Evolutionary conservation across 2,329 filamentous ascomycete genomes (phyloP), one percentile per base, ranked within the genome.

Genomic region (Talaromyces sp.): DNA sequence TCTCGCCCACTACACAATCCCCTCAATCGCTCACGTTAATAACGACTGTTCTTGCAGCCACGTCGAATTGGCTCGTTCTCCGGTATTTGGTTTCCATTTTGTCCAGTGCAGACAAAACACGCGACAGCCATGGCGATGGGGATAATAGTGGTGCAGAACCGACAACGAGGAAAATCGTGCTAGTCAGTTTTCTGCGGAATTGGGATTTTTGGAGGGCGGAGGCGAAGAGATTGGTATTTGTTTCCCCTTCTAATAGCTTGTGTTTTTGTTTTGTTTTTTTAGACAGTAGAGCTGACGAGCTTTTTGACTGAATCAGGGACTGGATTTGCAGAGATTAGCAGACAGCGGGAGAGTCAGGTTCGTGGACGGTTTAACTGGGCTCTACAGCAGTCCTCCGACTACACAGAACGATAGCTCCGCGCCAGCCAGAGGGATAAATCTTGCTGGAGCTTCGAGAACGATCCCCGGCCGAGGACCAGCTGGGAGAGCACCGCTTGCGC

Each of bases 181-280:
- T 97, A 3, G 87, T 95, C 62, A 96, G 90, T 78, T 96, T 95
- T 76, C 78, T 96, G 76, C 84, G 91, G 63, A 89, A 94, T 68
- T 85, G 83, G 65, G 79, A 84, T 1, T 96, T 96, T 72, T 97
- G 92, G 92, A 87, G 81, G 65, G 85, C 88, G 3, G 88, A 90
- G 56, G 83, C 83, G 2, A 83, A 85, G 59, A 88, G 88, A 74
- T 75, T 92, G 70, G 89, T 91, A 76, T 66, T 81, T 69, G 12
- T 16, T n/a, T 10, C 10, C 7, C 31, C 36, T 5, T 12, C 53
- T 18, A 14, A 12, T 53, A 33, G 2, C 28, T 14, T 47, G 18
- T 56, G 27, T 12, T 18, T 31, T 30, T 31, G 12, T 4, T 18
- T 42, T 10, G 14, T 5, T 9, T 14, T n/a, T 40, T 40, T 7